Conservation (phyloP, 441 rosid species). For the Gossypium lobatum region DNA sequence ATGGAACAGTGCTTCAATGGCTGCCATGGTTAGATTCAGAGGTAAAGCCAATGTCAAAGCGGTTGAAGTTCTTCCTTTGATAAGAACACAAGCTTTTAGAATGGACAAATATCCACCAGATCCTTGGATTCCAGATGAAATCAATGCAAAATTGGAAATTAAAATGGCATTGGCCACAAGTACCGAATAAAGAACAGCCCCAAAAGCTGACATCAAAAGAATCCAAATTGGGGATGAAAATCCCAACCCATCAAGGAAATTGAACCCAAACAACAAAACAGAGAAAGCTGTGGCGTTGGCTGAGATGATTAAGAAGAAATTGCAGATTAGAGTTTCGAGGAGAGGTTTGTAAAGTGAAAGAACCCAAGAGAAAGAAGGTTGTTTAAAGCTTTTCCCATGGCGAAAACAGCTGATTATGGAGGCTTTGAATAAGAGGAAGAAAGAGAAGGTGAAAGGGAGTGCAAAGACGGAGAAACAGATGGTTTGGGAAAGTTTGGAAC, state of each 20-base stretch:
- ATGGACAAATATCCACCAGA: slow-evolving; percentile 39
- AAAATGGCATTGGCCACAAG: slow-evolving; percentile 58
- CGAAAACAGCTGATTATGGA: slow-evolving; percentile 38
- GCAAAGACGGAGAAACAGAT: slow-evolving; percentile 41
- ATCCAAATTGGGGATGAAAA: slow-evolving; percentile 27
- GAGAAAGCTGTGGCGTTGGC: slow-evolving; percentile 73
- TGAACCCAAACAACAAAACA: slow-evolving; percentile 46
- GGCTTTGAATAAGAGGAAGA: slow-evolving; percentile 66
- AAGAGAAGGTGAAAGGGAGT: slow-evolving; percentile 69
- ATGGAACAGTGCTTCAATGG: slow-evolving; percentile 49
- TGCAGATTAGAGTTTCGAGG: slow-evolving; percentile 44
- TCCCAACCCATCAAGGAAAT: slow-evolving; percentile 34
- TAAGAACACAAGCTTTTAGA: slow-evolving; percentile 40
- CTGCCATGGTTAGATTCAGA: slow-evolving; percentile 38
- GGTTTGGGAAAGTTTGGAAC: neutral
- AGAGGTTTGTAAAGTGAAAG: slow-evolving; percentile 42
- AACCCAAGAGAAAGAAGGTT: slow-evolving; percentile 31
- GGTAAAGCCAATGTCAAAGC: slow-evolving; percentile 49
- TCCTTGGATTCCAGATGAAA: slow-evolving; percentile 41
- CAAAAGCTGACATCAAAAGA: slow-evolving; percentile 39
- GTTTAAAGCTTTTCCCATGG: slow-evolving; percentile 12
- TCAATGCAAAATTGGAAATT: slow-evolving; percentile 57
- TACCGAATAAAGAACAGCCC: slow-evolving; percentile 60
- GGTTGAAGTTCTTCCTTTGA: slow-evolving; percentile 39
- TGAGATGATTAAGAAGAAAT: slow-evolving; percentile 48